Evolutionary conservation across 495 filamentous ascomycete species (phyloP), one percentile per base, ranked within the genome.

Genomic region (Aspergillus biplanus): DNA sequence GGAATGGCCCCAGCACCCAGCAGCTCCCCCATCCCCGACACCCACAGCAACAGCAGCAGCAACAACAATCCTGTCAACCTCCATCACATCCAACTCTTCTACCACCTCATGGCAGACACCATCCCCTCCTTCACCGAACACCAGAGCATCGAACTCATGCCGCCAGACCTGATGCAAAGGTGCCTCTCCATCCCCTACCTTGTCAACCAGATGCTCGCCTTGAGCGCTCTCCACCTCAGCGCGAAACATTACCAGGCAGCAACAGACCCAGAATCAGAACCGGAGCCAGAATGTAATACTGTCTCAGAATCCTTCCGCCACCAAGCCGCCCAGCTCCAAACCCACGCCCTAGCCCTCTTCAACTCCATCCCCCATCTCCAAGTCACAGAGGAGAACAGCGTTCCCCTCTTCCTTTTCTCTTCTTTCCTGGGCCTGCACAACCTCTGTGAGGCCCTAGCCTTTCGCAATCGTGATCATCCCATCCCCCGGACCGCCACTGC

Each of bases 341-440:
- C 77, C 0, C 77, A 77, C 12, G 82, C 80, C 2, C 69, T 85
- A 6, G 65, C 69, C 0, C 69, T 78, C 7, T 83, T 82, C 69
- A 82, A 83, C 63, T 66, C 53, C 5, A 56, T 44, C 39, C 39
- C 54, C 6, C 53, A 59, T 4, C 54, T 52, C 11, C 63, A 72
- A 2, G 35, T 76, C 0, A 71, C 66, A 6, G 59, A 65, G 1
- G 69, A 78, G 4, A 80, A 71, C n/a, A 78, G 81, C 48, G 63
- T 81, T 7, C 70, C 79, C 0, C 57, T 74, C 4, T 80, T 85
- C 50, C 52, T 86, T n/a, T 87, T 85, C 59, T 80, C 83, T 1
- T 68, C 71, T 1, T 9, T 78, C 11, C 52, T 85, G 0, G 82
- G 80, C 0, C 56, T 82, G 9, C 80, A 84, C 42, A 67, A 76